These are phyloP conservation scores for Metarhizium album DNA, from an alignment of 2,329 filamentous ascomycete species.

Conservation along the genomic window DNA sequence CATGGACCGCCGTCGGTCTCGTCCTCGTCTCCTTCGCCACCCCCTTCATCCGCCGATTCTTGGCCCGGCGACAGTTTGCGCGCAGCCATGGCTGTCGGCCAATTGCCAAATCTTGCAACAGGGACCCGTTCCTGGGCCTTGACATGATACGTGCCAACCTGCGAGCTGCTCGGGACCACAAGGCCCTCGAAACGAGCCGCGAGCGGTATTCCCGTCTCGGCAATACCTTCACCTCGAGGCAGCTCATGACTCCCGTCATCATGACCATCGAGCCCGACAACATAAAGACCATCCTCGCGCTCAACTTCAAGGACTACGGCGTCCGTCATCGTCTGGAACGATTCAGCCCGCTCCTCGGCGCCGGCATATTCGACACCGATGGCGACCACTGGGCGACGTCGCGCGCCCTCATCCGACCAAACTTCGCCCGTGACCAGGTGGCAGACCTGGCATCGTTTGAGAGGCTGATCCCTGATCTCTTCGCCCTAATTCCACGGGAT, in stretches of 20 bases:
- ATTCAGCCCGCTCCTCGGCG: constrained; percentile 29
- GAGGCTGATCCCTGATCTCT: constrained; percentile 16
- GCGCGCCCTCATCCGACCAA: constrained; percentile 27
- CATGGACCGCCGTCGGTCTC: not conserved
- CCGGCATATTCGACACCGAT: constrained; percentile 18
- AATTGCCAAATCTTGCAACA: not conserved
- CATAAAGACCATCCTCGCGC: constrained; percentile 17
- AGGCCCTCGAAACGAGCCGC: not conserved
- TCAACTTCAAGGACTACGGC: constrained; percentile 17
- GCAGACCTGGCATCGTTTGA: constrained; percentile 28
- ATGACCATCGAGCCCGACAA: constrained; percentile 15
- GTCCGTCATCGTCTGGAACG: constrained; percentile 13
- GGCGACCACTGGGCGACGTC: constrained; percentile 23
- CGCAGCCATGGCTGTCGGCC: constrained; percentile 4
- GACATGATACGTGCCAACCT: constrained; percentile 1
- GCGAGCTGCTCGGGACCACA: not conserved
- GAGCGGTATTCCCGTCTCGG: not conserved
- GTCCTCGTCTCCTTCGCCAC: not conserved
- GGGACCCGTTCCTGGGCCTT: constrained; percentile 5
- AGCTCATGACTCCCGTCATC: constrained; percentile 1
- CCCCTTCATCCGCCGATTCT: not conserved
- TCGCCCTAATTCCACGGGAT: constrained; percentile 17
- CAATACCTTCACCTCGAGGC: constrained; percentile 1
- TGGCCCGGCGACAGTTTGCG: not conserved
- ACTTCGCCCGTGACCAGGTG: constrained; percentile 31